phyloP scores from a whole-genome alignment of 106 monocot genomes.

The Dioscorea alata region DNA sequence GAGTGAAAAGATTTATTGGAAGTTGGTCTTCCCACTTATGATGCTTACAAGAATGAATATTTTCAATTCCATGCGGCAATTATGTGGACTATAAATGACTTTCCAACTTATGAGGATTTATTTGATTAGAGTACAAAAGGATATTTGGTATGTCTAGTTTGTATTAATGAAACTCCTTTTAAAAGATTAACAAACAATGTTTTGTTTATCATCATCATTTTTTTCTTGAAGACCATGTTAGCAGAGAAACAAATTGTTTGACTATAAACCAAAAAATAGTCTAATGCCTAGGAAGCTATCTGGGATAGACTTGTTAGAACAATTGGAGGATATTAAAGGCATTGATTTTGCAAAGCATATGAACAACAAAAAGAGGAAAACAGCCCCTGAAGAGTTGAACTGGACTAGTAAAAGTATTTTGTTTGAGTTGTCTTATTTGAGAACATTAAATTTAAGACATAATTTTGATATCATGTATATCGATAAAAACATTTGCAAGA shows the following conservation, averaged over 20 bases:
- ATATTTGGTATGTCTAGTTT: not conserved
- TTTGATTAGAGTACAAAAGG: constrained; percentile 2
- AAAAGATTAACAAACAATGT: not conserved
- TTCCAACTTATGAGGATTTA: constrained; percentile 4
- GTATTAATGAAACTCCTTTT: not conserved
- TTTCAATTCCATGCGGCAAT: not conserved
- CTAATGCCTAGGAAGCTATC: not conserved
- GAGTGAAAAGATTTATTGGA: constrained; percentile 7
- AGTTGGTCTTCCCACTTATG: constrained; percentile 7
- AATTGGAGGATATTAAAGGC: not conserved
- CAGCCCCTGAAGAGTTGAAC: not conserved
- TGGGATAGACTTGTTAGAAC: not conserved
- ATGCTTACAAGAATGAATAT: not conserved
- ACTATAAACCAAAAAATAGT: not conserved
- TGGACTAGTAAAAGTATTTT: not conserved
- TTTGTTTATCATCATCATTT: not conserved
- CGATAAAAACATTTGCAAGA: not conserved
- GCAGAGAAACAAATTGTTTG: not conserved
- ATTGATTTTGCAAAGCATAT: not conserved
- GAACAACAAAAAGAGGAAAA: not conserved
- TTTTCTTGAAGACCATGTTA: not conserved
- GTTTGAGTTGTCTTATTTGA: not conserved
- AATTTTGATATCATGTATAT: constrained; percentile 1
- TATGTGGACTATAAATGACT: constrained; percentile 17
- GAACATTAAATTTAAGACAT: not conserved